Evolutionary conservation across 306 rosid genomes (phyloP).

Genomic region (Vigna mungo): DNA sequence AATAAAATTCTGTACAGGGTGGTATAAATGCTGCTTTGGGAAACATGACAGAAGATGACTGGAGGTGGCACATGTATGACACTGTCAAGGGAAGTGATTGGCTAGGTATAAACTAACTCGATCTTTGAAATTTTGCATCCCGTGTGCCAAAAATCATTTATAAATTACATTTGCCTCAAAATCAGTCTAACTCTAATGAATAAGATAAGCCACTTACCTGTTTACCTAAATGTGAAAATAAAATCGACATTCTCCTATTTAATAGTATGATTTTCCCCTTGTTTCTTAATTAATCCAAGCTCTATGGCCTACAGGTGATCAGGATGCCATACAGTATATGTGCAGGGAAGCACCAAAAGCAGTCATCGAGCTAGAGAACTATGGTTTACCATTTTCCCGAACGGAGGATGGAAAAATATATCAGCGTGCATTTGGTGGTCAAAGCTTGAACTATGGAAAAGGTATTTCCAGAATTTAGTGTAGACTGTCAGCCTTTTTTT

Average conservation of each 20-base stretch:
- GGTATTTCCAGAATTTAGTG: slow-evolving; percentile 52
- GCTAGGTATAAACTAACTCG: slow-evolving; percentile 62
- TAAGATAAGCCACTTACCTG: slow-evolving; percentile 16
- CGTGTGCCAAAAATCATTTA: neutral
- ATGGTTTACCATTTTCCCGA: slow-evolving; percentile 88
- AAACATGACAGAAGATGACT: slow-evolving; percentile 91
- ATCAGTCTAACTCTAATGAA: slow-evolving; percentile 26
- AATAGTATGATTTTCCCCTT: neutral
- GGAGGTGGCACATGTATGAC: slow-evolving; percentile 99
- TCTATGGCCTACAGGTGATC: slow-evolving; percentile 69
- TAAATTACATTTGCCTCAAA: neutral
- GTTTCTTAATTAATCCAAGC: slow-evolving; percentile 28
- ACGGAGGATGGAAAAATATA: slow-evolving; percentile 91
- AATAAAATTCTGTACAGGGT: slow-evolving; percentile 60
- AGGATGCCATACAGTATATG: slow-evolving; percentile 95
- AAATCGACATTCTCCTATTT: slow-evolving; percentile 9
- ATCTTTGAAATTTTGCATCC: slow-evolving; percentile 17
- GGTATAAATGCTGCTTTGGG: slow-evolving; percentile 97
- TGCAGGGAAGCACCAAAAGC: slow-evolving; percentile 96
- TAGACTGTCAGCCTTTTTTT: slow-evolving; percentile 4
- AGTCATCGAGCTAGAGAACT: slow-evolving; percentile 88
- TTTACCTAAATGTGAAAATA: slow-evolving; percentile 32
- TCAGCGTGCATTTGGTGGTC: slow-evolving; percentile 98
- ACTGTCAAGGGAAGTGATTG: slow-evolving; percentile 98
- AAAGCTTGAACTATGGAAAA: slow-evolving; percentile 88